Conservation (phyloP, 129 eudicot species). For the carrot (Daucus carota) region DNA sequence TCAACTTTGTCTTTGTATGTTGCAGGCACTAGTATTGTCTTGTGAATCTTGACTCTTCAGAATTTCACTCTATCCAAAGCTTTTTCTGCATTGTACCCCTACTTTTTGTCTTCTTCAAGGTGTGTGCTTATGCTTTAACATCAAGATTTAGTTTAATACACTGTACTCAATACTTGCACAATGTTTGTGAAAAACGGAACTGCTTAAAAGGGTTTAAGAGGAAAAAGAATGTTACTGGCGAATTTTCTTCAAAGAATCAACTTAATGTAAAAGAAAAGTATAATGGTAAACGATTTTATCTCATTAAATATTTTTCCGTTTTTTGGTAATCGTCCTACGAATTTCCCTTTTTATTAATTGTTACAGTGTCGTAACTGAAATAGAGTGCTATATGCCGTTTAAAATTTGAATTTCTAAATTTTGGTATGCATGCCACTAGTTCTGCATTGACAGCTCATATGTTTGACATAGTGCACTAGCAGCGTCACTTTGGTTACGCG, state of each 20-base stretch:
- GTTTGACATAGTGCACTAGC: conserved; percentile 5
- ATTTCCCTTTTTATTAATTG: background rate
- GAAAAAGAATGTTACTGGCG: background rate
- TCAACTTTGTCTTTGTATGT: background rate
- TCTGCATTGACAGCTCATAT: conserved; percentile 16
- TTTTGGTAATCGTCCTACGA: background rate
- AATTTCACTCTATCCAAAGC: conserved; percentile 10
- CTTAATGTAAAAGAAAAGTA: background rate
- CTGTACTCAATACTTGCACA: background rate
- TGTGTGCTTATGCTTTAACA: conserved; percentile 6
- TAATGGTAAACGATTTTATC: background rate
- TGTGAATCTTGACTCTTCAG: background rate
- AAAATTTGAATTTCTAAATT: background rate
- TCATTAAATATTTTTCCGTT: background rate
- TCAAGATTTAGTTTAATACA: background rate
- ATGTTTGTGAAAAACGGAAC: background rate
- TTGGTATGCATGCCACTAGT: conserved; percentile 18
- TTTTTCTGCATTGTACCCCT: conserved; percentile 9
- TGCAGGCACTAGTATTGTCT: conserved; percentile 13
- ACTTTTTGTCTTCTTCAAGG: conserved; percentile 18
- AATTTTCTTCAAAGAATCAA: background rate
- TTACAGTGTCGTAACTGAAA: background rate
- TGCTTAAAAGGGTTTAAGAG: background rate
- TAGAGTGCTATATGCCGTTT: background rate
- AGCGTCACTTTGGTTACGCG: conserved; percentile 3